A percentile compares a stretch with the other conserved stretches of the same genome.
Evolutionary conservation across 306 rosid species (phyloP).

Genomic region (Dalbergia cochinchinensis): DNA sequence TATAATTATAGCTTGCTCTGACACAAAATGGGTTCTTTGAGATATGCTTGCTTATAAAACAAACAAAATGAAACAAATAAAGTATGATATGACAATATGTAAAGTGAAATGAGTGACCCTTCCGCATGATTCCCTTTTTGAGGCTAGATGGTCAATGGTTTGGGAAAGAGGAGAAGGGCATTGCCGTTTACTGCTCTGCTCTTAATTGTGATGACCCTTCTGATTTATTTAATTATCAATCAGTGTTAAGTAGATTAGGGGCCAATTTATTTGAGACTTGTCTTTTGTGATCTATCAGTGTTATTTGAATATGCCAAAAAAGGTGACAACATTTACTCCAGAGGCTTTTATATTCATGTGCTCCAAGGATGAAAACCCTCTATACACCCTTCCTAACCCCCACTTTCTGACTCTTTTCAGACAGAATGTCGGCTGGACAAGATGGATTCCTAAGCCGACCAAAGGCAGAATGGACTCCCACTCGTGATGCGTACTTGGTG

Average conservation of each 20-base stretch:
- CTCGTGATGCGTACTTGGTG: constrained; percentile 54
- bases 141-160: neutral
- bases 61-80: no score
- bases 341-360: neutral
- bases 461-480: constrained; percentile 56
- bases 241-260: neutral
- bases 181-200: neutral
- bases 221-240: neutral
- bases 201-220: constrained; percentile 6
- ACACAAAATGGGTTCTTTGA: no score
- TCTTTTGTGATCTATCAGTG: neutral
- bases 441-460: constrained; percentile 49
- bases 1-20: no score
- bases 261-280: neutral
- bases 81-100: no score
- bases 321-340: neutral
- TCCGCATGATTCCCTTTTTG: neutral
- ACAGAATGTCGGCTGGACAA: constrained; percentile 50
- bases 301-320: neutral
- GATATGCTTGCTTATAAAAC: no score
- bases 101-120: neutral
- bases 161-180: neutral
- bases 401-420: constrained; percentile 1
- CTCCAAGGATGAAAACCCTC: neutral
- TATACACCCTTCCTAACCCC: neutral